These are phyloP conservation scores for Quercus agrifolia DNA, from an alignment of 306 rosid species.

Conservation along the genomic window DNA sequence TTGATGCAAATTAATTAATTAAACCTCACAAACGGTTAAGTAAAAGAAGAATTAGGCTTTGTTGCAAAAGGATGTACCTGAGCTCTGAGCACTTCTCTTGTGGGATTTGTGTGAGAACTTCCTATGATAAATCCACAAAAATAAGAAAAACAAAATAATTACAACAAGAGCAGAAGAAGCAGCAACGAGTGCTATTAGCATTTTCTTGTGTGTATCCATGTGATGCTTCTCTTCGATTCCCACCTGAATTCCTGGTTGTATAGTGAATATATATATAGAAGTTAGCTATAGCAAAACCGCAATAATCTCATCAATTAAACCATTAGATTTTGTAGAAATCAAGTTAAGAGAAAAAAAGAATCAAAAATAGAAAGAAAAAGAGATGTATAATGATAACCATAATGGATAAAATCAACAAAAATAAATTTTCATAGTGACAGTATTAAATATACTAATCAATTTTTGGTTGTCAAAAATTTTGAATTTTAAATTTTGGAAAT, in stretches of 20 bases:
- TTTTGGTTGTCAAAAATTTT: slow-evolving; percentile 10
- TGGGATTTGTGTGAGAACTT: slow-evolving; percentile 36
- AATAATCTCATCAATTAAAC: background rate
- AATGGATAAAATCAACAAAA: background rate
- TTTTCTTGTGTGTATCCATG: slow-evolving; percentile 54
- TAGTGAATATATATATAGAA: background rate
- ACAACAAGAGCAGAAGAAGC: slow-evolving; percentile 45
- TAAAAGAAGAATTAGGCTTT: background rate
- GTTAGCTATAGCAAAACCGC: slow-evolving; percentile 11
- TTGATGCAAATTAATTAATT: background rate
- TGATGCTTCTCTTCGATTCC: slow-evolving; percentile 29
- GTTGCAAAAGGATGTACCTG: slow-evolving; percentile 27
- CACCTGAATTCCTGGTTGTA: slow-evolving; percentile 42
- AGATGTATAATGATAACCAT: background rate
- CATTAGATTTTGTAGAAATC: background rate
- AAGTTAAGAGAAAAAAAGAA: slow-evolving; percentile 7
- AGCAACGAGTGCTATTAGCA: slow-evolving; percentile 41
- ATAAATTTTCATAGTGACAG: background rate
- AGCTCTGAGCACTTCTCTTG: slow-evolving; percentile 35
- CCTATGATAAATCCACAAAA: slow-evolving; percentile 55
- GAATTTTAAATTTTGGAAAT: slow-evolving; percentile 41
- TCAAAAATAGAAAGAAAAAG: slow-evolving; percentile 17
- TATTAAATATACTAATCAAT: slow-evolving; percentile 29
- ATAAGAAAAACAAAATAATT: slow-evolving; percentile 35
- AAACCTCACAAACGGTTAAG: slow-evolving; percentile 6